Base-by-base conservation (phyloP, 2,329 filamentous ascomycete species). In the Fusarium paranaense region DNA sequence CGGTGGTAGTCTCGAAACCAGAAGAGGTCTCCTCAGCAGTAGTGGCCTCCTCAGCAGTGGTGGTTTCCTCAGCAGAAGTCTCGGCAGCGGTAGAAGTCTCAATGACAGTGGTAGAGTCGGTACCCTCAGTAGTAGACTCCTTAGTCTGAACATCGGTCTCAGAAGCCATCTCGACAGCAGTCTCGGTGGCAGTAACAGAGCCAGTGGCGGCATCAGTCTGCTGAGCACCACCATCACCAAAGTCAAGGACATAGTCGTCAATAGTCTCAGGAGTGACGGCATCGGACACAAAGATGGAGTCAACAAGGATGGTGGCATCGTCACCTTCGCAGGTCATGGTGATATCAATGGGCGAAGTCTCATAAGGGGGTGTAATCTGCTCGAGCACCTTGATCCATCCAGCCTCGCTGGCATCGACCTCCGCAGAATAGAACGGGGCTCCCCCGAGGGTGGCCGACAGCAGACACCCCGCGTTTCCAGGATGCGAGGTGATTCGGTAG, bases 201-300 rank as follows among this genome's bases (percentile, higher is more conserved):
- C 1, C 52, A 20, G 52, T 56, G 3, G 32, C 8, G 30, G 7
- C 20, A 16, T 32, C 52, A 16, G 52, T 56, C n/a, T 32, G 18
- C n/a, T 56, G 52, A 22, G 52, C 20, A 25, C 0, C 11, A 1
- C 8, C 66, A n/a, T 56, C 18, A 0, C 64, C 67, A 54, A 62
- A 76, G 8, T 73, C 74, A 27, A 76, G 45, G 0, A 35, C 7
- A 0, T 71, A 62, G 14, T 57, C 47, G 3, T 73, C 10, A 8
- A 76, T 76, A 2, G 58, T 75, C 9, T 66, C 40, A 1, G 74
- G 71, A 4, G 74, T 76, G 16, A 76, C 71, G 13, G 71, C 56
- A 33, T 76, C 72, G 3, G 74, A 76, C 40, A 76, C 64, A 4
- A 76, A 76, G 65, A 76, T 75, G 0, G 74, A 74, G 13, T 76